phyloP scores from a whole-genome alignment of 2,329 filamentous ascomycete species.

The Ceratocystis ficicola region DNA sequence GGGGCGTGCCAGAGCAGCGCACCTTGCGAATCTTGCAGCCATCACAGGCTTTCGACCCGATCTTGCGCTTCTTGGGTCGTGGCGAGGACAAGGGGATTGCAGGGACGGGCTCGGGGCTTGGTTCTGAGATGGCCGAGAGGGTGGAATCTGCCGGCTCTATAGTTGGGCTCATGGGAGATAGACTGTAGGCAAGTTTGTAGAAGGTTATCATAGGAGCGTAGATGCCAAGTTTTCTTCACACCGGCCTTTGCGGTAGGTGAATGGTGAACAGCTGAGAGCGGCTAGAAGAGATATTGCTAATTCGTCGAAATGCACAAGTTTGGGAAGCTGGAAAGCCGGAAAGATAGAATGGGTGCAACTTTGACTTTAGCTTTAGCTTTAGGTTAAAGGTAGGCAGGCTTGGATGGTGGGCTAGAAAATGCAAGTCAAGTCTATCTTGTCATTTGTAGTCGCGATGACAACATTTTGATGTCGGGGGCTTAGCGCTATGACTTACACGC shows the following conservation, averaged over 20 bases:
- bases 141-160: not conserved
- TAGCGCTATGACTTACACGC: not conserved
- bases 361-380: not conserved
- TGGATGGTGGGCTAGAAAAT: not conserved
- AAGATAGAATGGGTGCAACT: not conserved
- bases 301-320: not conserved
- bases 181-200: not conserved
- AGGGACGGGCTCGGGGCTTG: not conserved
- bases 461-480: conserved; percentile 6
- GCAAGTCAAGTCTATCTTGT: conserved; percentile 4
- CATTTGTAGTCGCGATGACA: conserved; percentile 13
- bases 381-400: not conserved
- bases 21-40: conserved; percentile 43
- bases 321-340: not conserved
- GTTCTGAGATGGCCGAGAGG: not conserved
- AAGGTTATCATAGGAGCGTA: not conserved
- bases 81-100: not conserved
- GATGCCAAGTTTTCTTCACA: not conserved
- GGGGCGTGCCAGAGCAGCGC: conserved; percentile 37
- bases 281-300: not conserved
- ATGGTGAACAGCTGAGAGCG: too few species aligned
- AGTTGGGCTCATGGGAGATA: not conserved
- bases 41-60: conserved; percentile 33
- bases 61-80: conserved; percentile 18
- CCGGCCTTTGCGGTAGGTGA: not conserved